A percentile compares a stretch with the other conserved stretches of the same genome.
These are phyloP conservation scores for Quillaja saponaria DNA, from an alignment of 306 rosid species.

Conservation along the genomic window DNA sequence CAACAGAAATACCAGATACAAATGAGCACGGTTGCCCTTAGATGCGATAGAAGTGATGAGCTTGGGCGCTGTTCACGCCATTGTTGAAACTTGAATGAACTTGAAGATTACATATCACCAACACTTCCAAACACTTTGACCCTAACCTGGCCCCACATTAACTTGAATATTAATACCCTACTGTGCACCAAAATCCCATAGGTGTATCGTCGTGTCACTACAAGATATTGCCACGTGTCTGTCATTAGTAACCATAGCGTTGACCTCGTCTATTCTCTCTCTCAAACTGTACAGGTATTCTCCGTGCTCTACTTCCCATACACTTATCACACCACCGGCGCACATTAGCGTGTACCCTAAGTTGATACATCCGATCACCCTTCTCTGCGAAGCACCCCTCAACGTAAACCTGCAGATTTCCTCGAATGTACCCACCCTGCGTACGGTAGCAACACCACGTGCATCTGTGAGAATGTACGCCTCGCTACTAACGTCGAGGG, in stretches of 20 bases:
- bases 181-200: slow-evolving; percentile 71
- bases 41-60: slow-evolving; percentile 94
- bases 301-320: slow-evolving; percentile 51
- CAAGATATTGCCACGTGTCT: slow-evolving; percentile 61
- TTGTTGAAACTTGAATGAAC: slow-evolving; percentile 80
- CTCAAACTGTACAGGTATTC: slow-evolving; percentile 7
- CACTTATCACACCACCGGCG: slow-evolving; percentile 39
- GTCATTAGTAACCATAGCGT: slow-evolving; percentile 52
- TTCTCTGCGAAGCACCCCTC: slow-evolving; percentile 29
- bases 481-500: slow-evolving; percentile 53
- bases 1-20: slow-evolving; percentile 89
- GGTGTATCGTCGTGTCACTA: slow-evolving; percentile 41
- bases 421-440: slow-evolving; percentile 43
- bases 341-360: slow-evolving; percentile 53
- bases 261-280: slow-evolving; percentile 33
- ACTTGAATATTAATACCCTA: no score
- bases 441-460: slow-evolving; percentile 48
- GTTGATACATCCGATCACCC: slow-evolving; percentile 64
- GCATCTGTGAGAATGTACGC: slow-evolving; percentile 49
- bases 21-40: slow-evolving; percentile 85
- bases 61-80: slow-evolving; percentile 91
- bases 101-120: no score
- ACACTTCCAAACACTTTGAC: no score
- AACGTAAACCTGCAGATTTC: slow-evolving; percentile 47
- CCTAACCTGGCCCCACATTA: no score